phyloP scores from a whole-genome alignment of 2,329 filamentous ascomycete species.

The Pyrenophora teres region DNA sequence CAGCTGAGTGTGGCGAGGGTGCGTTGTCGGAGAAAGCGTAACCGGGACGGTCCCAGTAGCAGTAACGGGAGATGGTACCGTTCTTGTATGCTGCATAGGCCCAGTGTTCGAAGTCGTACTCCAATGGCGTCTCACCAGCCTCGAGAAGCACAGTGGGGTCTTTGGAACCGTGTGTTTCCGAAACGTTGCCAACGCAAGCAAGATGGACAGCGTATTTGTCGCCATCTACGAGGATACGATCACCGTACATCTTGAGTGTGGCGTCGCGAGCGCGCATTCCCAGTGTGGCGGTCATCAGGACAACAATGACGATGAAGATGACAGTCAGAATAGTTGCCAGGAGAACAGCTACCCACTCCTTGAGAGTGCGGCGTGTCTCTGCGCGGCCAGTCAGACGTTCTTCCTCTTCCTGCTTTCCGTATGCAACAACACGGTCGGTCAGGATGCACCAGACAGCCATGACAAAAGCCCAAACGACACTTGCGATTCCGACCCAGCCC shows the following conservation, averaged over 20 bases:
- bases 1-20: constrained; percentile 88
- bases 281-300: constrained; percentile 80
- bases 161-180: constrained; percentile 59
- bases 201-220: constrained; percentile 87
- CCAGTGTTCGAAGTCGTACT: constrained; percentile 78
- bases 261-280: constrained; percentile 81
- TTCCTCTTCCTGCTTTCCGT: constrained; percentile 93
- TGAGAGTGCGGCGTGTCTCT: constrained; percentile 79
- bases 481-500: constrained; percentile 87
- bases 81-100: constrained; percentile 76
- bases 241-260: constrained; percentile 72
- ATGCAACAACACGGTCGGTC: constrained; percentile 81
- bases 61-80: constrained; percentile 84
- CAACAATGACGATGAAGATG: constrained; percentile 67
- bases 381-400: constrained; percentile 86
- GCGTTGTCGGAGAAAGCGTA: constrained; percentile 89
- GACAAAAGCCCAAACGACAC: constrained; percentile 79
- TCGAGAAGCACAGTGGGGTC: constrained; percentile 86
- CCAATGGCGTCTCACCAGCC: constrained; percentile 78
- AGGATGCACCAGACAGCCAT: constrained; percentile 79
- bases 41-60: constrained; percentile 93
- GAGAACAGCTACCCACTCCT: constrained; percentile 83
- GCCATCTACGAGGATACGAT: constrained; percentile 78
- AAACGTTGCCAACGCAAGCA: constrained; percentile 76
- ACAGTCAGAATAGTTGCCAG: constrained; percentile 73